Evolutionary conservation across 1,139 yeast species (phyloP).

Genomic region (Entelexis paramagnoliae): DNA sequence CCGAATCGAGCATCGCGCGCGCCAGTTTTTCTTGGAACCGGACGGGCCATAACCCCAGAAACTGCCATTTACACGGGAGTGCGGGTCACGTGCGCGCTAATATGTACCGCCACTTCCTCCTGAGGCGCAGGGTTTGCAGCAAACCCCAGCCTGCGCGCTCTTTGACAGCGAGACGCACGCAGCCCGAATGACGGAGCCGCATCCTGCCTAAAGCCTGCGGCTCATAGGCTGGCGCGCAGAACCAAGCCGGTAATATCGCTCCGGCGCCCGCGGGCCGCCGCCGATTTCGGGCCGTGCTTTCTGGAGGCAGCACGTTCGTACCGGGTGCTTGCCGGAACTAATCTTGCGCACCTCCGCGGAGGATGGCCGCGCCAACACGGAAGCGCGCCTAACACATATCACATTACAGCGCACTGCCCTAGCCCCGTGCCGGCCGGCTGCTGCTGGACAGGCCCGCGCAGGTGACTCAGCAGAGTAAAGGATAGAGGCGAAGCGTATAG

Average conservation of each 20-base stretch:
- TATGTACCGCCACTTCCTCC: background rate
- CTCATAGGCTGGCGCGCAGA: no score
- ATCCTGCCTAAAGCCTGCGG: background rate
- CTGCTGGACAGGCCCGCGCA: conserved; percentile 5
- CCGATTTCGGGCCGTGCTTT: no score
- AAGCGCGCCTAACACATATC: no score
- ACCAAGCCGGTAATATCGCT: no score
- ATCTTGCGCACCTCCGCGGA: no score
- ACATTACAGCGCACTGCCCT: background rate
- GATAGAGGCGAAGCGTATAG: background rate
- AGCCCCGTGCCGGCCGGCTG: conserved; percentile 2
- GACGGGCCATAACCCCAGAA: no score
- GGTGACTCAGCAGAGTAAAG: conserved; percentile 1
- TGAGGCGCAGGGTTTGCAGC: conserved; percentile 1
- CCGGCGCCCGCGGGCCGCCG: no score
- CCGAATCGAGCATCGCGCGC: background rate
- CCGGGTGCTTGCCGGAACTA: no score
- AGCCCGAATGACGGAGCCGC: background rate
- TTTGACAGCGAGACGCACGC: conserved; percentile 2
- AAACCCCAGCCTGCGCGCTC: background rate
- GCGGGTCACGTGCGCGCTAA: background rate
- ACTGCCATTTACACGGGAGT: background rate
- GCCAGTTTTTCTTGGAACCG: background rate
- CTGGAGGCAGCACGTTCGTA: no score
- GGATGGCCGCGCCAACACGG: no score